Evolutionary conservation across 2,329 filamentous ascomycete genomes (phyloP), one percentile per base, ranked within the genome.

Genomic region (Ascochyta lentis): DNA sequence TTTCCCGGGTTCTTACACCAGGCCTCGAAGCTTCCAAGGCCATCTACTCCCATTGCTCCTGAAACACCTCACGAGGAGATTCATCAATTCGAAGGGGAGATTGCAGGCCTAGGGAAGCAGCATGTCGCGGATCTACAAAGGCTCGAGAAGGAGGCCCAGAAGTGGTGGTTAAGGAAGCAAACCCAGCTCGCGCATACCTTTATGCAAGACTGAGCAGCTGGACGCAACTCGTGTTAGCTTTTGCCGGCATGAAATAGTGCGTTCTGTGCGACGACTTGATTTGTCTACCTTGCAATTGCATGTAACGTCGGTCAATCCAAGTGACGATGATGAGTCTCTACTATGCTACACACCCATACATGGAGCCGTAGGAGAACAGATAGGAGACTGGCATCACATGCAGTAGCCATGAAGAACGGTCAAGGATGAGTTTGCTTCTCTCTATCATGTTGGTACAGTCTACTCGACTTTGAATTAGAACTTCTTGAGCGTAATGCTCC

Each of bases 151-250:
- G 66, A 67, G 15, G 50, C 69, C 40, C 46, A 59, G 49, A 50
- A 51, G 35, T 72, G 63, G 54, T 71, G 64, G 67, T 48, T 61
- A 33, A 65, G 52, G 59, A 74, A 74, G 62, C 56, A 59, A 23
- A 44, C 46, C 8, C 54, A 66, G 49, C 51, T 70, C 43, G 58
- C 48, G 26, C 33, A 46, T 43, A 55, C 49, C 13, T 44, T 57
- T 22, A 40, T 67, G 43, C 42, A 65, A 6, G 64, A 67, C 6
- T 66, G 58, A 67, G 39, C 45, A 19, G 19, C 16, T 49, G 37
- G 33, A 42, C n/a, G 3, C 22, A 15, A 1, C 34, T 13, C 8
- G 4, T 12, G 8, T 10, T 1, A 23, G 9, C 15, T 3, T 4
- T 3, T 29, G 31, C 47, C 47, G 16, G 42, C 31, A 9, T 37